Evolutionary conservation across 1,284 basidiomycete species (phyloP).

Genomic region (Ceratobasidium sp.): DNA sequence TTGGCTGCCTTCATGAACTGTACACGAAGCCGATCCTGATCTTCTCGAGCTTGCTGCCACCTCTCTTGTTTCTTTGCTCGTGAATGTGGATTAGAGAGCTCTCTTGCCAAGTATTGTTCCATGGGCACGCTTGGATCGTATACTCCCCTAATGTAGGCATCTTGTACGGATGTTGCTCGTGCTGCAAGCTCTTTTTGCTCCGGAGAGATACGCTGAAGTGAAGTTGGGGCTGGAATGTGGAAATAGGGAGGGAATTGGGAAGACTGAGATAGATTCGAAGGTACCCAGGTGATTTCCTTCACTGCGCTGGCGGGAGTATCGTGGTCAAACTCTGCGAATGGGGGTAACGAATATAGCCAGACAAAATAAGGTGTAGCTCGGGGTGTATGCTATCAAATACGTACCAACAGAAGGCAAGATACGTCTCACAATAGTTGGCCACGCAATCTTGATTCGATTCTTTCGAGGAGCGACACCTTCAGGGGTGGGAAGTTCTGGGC

Average conservation of each 20-base stretch:
- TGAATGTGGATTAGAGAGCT: slow-evolving; percentile 80
- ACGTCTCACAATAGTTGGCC: slow-evolving; percentile 63
- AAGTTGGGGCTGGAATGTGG: slow-evolving; percentile 34
- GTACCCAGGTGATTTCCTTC: slow-evolving; percentile 45
- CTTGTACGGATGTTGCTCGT: slow-evolving; percentile 29
- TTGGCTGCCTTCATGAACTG: slow-evolving; percentile 67
- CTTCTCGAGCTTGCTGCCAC: slow-evolving; percentile 67
- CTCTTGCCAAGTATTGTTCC: slow-evolving; percentile 70
- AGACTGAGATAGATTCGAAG: slow-evolving; percentile 34
- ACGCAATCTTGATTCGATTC: slow-evolving; percentile 65
- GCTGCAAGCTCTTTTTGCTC: slow-evolving; percentile 28
- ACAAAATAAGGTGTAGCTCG: background rate
- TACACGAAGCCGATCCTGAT: slow-evolving; percentile 56
- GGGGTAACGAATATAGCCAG: slow-evolving; percentile 50
- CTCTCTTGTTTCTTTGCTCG: slow-evolving; percentile 80
- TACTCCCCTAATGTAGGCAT: slow-evolving; percentile 35
- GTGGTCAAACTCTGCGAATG: slow-evolving; percentile 68
- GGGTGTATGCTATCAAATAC: slow-evolving; percentile 10
- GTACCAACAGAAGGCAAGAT: slow-evolving; percentile 21
- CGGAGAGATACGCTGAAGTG: slow-evolving; percentile 19
- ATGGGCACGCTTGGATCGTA: slow-evolving; percentile 58
- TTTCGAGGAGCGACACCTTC: slow-evolving; percentile 52
- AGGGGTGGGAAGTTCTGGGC: slow-evolving; percentile 62
- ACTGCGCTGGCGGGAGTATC: slow-evolving; percentile 64
- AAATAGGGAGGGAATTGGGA: slow-evolving; percentile 58